Base-by-base conservation (phyloP, 768 basidiomycete genomes). In the Naganishia vishniacii region DNA sequence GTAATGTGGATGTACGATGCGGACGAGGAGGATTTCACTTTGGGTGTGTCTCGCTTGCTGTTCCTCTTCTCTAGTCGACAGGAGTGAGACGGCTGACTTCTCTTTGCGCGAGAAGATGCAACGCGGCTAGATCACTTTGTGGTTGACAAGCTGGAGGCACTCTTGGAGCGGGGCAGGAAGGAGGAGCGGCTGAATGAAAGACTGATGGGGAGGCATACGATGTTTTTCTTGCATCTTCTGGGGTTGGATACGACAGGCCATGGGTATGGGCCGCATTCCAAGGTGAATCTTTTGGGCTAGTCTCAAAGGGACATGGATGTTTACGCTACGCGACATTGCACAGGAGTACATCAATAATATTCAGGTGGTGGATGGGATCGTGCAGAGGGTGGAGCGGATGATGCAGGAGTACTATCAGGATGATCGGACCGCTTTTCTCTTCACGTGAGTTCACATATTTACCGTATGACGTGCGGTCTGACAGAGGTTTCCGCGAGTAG, bases 261-360 rank as follows among this genome's bases (percentile, higher is more conserved):
- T 69, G 85, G 88, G 0, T 90, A 91, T 71, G 79, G 89, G 48
- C 90, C 90, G 25, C 85, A 87, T 75, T 91, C 89, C 1, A 79
- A 82, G 77, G 88, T 87, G 70, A 34, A 65, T 51, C 5, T n/a
- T 44, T n/a, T 9, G 6, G 13, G n/a, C 8, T n/a, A 29, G 51
- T n/a, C n/a, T n/a, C n/a, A 41, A 11, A 32, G 51, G 16, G 4
- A 32, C 28, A 3, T 2, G 51, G 26, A 56, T 15, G 23, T 28
- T 3, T 12, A 18, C 13, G 12, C n/a, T n/a, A n/a, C n/a, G 26
- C 13, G 18, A 59, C n/a, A 25, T 42, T 29, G 26, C 28, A 20
- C 64, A 88, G 84, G 90, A 91, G 79, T 92, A 92, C 70, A 88
- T 91, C 85, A 80, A 82, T 26, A 91, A 90, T 69, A 89, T 92